phyloP scores from a whole-genome alignment of 805 yeast genomes.

The Candida awuae region DNA sequence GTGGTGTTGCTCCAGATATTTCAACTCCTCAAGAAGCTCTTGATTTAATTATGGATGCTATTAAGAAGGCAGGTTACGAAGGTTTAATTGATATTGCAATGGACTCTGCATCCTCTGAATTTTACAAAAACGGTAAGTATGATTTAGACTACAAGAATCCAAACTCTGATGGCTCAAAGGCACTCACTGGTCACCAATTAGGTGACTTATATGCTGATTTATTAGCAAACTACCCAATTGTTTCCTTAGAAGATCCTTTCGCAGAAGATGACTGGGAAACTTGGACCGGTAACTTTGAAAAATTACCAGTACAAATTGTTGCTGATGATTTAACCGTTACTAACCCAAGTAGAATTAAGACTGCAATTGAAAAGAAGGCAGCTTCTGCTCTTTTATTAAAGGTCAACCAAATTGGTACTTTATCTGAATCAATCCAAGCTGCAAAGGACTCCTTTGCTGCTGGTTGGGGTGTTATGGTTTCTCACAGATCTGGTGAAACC shows the following conservation, averaged over 20 bases:
- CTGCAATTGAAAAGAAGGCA: slow-evolving; percentile 94
- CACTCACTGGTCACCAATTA: slow-evolving; percentile 84
- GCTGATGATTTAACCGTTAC: slow-evolving; percentile 99
- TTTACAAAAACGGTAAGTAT: slow-evolving; percentile 94
- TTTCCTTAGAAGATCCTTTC: slow-evolving; percentile 97
- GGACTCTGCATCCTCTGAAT: slow-evolving; percentile 97
- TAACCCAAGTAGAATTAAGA: slow-evolving; percentile 89
- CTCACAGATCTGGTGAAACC: slow-evolving; percentile 99
- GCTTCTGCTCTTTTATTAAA: slow-evolving; percentile 91
- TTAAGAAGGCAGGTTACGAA: slow-evolving; percentile 89
- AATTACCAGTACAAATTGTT: slow-evolving; percentile 79
- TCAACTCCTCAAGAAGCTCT: slow-evolving; percentile 94
- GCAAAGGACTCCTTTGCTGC: slow-evolving; percentile 93
- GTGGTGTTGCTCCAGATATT: slow-evolving; percentile 99
- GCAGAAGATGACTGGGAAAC: slow-evolving; percentile 99
- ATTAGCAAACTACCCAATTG: slow-evolving; percentile 90
- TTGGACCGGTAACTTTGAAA: slow-evolving; percentile 82
- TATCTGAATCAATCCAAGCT: slow-evolving; percentile 93
- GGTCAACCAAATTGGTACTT: slow-evolving; percentile 98
- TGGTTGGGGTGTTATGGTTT: slow-evolving; percentile 99
- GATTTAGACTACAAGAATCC: slow-evolving; percentile 99
- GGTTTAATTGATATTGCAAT: slow-evolving; percentile 89
- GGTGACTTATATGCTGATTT: slow-evolving; percentile 76
- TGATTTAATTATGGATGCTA: slow-evolving; percentile 85
- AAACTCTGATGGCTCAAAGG: slow-evolving; percentile 78